Percentiles rank a stretch among this genome's conserved stretches.
Evolutionary conservation across 345 rosid genomes (phyloP).

Genomic region (Eucalyptus curtisii): DNA sequence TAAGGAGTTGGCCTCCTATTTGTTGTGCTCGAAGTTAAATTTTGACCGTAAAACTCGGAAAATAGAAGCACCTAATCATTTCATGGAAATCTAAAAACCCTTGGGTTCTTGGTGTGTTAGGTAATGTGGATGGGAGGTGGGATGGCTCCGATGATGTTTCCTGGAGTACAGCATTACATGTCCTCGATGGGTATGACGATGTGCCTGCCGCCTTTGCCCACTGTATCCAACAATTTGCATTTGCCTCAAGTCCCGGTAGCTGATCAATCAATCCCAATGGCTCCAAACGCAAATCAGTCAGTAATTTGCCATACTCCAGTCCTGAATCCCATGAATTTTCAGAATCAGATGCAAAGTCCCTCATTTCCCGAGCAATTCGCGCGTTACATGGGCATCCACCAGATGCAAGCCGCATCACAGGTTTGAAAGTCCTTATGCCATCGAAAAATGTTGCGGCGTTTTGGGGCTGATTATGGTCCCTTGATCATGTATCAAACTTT

Average conservation of each 20-base stretch:
- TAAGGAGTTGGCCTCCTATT: background rate
- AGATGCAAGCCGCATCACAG: constrained; percentile 38
- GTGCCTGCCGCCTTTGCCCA: constrained; percentile 12
- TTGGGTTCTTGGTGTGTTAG: constrained; percentile 18
- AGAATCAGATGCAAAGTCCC: constrained; percentile 24
- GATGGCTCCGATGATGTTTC: constrained; percentile 86
- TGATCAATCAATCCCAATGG: constrained; percentile 23
- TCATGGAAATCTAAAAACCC: background rate
- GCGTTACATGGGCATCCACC: constrained; percentile 34
- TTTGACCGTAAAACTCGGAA: background rate
- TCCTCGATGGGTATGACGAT: constrained; percentile 42
- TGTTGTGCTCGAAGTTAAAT: background rate
- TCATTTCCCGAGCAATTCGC: constrained; percentile 28
- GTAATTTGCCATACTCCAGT: constrained; percentile 21
- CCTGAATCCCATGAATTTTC: constrained; percentile 24
- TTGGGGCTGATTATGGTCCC: background rate
- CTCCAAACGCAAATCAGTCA: constrained; percentile 26
- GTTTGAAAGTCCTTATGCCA: constrained; percentile 5
- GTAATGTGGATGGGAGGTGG: constrained; percentile 89
- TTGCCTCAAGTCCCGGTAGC: constrained; percentile 29
- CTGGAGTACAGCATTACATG: constrained; percentile 56
- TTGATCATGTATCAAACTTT: background rate
- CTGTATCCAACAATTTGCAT: constrained; percentile 25
- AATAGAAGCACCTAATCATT: background rate
- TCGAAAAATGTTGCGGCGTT: background rate